Conservation (phyloP, 2,329 filamentous ascomycete genomes). For the Paracamarosporium sp. region DNA sequence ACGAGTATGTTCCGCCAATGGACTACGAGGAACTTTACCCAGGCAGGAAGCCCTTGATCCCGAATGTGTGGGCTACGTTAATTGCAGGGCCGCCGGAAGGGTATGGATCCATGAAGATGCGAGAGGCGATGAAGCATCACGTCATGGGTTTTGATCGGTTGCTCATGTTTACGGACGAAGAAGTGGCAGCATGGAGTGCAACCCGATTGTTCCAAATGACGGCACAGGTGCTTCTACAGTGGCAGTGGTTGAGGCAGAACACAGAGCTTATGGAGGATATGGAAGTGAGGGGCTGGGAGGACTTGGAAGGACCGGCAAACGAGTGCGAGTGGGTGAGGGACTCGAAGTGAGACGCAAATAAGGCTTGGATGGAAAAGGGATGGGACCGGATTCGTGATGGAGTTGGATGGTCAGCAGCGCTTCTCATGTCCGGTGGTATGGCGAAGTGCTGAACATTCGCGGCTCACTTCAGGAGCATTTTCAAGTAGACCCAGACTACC, state of each 20-base stretch:
- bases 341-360: neutral
- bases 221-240: constrained; percentile 25
- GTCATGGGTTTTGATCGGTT: constrained; percentile 32
- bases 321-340: constrained; percentile 37
- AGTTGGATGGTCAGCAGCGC: neutral
- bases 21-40: neutral
- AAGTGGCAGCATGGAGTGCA: constrained; percentile 22
- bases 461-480: neutral
- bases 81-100: constrained; percentile 24
- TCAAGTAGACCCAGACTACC: neutral
- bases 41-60: constrained; percentile 14
- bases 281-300: constrained; percentile 30
- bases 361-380: neutral
- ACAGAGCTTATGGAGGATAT: constrained; percentile 32
- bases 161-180: constrained; percentile 27
- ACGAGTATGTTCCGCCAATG: neutral
- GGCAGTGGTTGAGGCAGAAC: constrained; percentile 37
- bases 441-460: neutral
- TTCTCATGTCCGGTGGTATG: neutral
- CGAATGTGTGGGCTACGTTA: constrained; percentile 31
- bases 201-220: constrained; percentile 13
- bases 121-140: constrained; percentile 38
- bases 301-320: constrained; percentile 27
- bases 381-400: neutral
- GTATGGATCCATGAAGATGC: constrained; percentile 22